phyloP scores from a whole-genome alignment of 75 land plant species.

The Selaginella moellendorffii region DNA sequence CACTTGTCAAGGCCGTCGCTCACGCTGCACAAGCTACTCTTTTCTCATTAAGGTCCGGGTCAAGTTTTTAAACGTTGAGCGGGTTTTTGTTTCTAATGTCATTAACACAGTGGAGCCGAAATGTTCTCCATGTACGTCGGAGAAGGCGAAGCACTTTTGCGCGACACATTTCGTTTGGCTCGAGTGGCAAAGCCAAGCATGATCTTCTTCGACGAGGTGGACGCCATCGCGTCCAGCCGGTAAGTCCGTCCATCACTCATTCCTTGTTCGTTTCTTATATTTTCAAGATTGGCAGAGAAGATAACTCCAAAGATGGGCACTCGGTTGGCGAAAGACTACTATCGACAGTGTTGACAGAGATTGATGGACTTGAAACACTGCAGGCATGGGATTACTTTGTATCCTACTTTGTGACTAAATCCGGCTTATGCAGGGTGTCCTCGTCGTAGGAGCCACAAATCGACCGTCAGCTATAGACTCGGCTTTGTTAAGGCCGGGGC shows the following conservation, averaged over 20 bases:
- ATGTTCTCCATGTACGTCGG: constrained; percentile 89
- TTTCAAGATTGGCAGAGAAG: not conserved
- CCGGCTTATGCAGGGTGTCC: constrained; percentile 64
- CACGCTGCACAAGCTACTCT: constrained; percentile 82
- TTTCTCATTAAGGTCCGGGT: constrained; percentile 53
- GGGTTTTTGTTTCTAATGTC: not conserved
- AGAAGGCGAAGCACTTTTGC: constrained; percentile 75
- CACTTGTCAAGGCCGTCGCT: constrained; percentile 87
- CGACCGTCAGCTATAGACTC: constrained; percentile 74
- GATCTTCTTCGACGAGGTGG: constrained; percentile 79
- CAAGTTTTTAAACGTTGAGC: not conserved
- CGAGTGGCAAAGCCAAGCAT: constrained; percentile 84
- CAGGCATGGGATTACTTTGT: constrained; percentile 13
- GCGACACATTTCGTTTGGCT: constrained; percentile 71
- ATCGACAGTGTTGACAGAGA: constrained; percentile 81
- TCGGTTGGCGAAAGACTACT: constrained; percentile 69
- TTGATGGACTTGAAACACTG: constrained; percentile 81
- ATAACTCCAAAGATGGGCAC: constrained; percentile 16
- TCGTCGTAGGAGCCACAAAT: constrained; percentile 86
- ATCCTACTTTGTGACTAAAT: not conserved
- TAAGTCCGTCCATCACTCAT: too few species aligned
- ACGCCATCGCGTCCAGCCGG: constrained; percentile 64
- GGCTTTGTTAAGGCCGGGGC: constrained; percentile 85
- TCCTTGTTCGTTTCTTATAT: too few species aligned
- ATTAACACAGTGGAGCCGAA: constrained; percentile 68